These are phyloP conservation scores for Lecanoromycetidae sp. DNA, from an alignment of 2,329 filamentous ascomycete genomes.

Conservation along the genomic window DNA sequence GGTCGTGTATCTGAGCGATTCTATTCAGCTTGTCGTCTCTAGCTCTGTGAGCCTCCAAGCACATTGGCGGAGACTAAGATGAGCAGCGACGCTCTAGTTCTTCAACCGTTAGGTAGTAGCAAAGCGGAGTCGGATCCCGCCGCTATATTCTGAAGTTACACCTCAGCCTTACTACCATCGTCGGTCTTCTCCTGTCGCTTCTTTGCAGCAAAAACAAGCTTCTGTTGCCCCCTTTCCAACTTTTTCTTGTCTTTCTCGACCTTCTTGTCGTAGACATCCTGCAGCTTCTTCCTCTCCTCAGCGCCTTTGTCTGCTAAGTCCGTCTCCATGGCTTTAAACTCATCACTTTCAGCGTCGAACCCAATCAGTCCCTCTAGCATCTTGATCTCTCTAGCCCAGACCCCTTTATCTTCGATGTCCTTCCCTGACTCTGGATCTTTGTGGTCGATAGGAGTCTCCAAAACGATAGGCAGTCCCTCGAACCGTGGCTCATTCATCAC, in stretches of 20 bases:
- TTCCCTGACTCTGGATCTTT: conserved; percentile 35
- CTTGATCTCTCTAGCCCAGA: conserved; percentile 94
- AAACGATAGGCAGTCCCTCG: conserved; percentile 71
- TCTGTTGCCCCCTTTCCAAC: conserved; percentile 29
- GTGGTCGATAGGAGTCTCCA: conserved; percentile 92
- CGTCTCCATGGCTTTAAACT: conserved; percentile 55
- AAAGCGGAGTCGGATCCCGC: no score
- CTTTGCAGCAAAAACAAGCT: conserved; percentile 23
- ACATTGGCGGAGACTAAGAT: no score
- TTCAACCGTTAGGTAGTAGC: no score
- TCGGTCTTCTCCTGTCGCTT: conserved; percentile 24
- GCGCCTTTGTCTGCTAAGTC: conserved; percentile 56
- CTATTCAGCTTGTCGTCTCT: no score
- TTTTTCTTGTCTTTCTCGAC: conserved; percentile 39
- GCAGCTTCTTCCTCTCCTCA: conserved; percentile 60
- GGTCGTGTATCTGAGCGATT: no score
- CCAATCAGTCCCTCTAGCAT: conserved; percentile 78
- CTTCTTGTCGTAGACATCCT: conserved; percentile 69
- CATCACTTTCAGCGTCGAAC: conserved; percentile 62
- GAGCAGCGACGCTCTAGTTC: no score
- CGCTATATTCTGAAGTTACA: no score
- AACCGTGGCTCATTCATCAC: conserved; percentile 74
- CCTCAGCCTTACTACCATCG: conserved; percentile 1
- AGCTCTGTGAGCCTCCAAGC: no score
- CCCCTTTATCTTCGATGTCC: conserved; percentile 55